phyloP scores from a whole-genome alignment of 129 eudicot species.

The Calendula officinalis region DNA sequence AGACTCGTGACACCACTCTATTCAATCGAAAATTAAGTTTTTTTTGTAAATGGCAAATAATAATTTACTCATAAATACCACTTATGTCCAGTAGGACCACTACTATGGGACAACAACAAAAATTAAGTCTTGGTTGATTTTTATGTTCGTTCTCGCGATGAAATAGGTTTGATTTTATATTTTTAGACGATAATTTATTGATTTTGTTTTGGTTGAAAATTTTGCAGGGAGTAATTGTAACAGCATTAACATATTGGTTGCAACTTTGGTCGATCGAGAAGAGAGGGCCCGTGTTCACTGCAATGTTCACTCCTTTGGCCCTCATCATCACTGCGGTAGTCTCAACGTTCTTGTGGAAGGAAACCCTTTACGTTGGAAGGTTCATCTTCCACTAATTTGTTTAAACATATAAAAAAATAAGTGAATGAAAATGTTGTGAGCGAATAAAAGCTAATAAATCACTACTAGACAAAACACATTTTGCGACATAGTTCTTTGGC shows the following conservation, averaged over 20 bases:
- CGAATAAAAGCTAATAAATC: too few relatives aligned
- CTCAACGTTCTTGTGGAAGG: slow-evolving; percentile 59
- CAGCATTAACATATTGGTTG: slow-evolving; percentile 57
- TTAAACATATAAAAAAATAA: not conserved
- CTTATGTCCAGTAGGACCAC: too few relatives aligned
- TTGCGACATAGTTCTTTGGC: too few relatives aligned
- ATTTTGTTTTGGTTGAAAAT: not conserved
- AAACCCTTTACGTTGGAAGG: slow-evolving; percentile 55
- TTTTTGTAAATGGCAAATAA: too few relatives aligned
- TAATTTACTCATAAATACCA: too few relatives aligned
- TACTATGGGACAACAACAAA: too few relatives aligned
- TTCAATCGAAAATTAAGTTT: slow-evolving; percentile 6
- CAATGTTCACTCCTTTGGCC: slow-evolving; percentile 67
- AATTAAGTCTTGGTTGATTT: slow-evolving; percentile 6
- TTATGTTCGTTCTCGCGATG: not conserved
- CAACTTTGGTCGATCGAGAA: slow-evolving; percentile 60
- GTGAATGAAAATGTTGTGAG: too few relatives aligned
- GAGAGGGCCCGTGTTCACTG: slow-evolving; percentile 60
- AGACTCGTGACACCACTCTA: slow-evolving; percentile 22
- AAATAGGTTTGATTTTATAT: not conserved
- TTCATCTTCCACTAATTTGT: not conserved
- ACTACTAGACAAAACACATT: too few relatives aligned
- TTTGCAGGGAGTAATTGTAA: slow-evolving; percentile 61
- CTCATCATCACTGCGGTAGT: slow-evolving; percentile 50
- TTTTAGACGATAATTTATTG: not conserved